Conservation (phyloP, 2,329 filamentous ascomycete genomes). For the Sarocladium oryzae region DNA sequence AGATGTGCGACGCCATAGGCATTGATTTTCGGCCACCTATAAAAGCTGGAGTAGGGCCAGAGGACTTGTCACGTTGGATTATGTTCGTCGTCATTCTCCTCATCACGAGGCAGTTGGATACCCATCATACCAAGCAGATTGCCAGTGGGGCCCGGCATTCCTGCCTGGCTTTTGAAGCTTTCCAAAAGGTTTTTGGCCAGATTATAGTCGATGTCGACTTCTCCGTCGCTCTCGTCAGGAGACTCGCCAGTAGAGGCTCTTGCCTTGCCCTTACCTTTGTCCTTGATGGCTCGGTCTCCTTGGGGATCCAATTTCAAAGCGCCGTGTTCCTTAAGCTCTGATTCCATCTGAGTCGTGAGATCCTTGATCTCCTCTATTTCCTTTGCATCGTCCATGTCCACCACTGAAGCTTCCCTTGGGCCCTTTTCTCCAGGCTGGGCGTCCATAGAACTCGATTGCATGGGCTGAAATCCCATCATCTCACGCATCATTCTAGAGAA, state of each 20-base stretch:
- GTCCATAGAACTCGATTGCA: background rate
- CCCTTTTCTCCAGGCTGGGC: background rate
- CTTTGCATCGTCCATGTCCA: slow-evolving; percentile 41
- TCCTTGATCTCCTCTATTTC: slow-evolving; percentile 59
- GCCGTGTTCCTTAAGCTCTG: slow-evolving; percentile 62
- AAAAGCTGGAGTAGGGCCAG: background rate
- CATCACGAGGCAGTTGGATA: slow-evolving; percentile 72
- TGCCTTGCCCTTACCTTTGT: slow-evolving; percentile 16
- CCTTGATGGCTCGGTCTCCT: slow-evolving; percentile 22
- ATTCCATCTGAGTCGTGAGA: slow-evolving; percentile 63
- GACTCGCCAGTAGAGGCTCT: slow-evolving; percentile 17
- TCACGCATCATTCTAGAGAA: slow-evolving; percentile 86
- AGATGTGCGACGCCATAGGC: slow-evolving; percentile 9
- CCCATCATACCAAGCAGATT: slow-evolving; percentile 87
- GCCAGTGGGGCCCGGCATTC: slow-evolving; percentile 76
- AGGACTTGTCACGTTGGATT: slow-evolving; percentile 8
- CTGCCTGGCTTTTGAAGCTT: slow-evolving; percentile 85
- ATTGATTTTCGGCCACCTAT: slow-evolving; percentile 8
- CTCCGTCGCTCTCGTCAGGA: slow-evolving; percentile 45
- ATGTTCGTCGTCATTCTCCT: slow-evolving; percentile 44
- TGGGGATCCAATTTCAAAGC: slow-evolving; percentile 50
- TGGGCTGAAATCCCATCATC: slow-evolving; percentile 66
- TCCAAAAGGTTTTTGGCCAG: slow-evolving; percentile 86
- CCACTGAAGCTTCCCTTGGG: slow-evolving; percentile 26
- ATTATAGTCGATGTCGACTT: slow-evolving; percentile 76